Evolutionary conservation across 139 green algal species (phyloP).

Genomic region (Closterium sp.): DNA sequence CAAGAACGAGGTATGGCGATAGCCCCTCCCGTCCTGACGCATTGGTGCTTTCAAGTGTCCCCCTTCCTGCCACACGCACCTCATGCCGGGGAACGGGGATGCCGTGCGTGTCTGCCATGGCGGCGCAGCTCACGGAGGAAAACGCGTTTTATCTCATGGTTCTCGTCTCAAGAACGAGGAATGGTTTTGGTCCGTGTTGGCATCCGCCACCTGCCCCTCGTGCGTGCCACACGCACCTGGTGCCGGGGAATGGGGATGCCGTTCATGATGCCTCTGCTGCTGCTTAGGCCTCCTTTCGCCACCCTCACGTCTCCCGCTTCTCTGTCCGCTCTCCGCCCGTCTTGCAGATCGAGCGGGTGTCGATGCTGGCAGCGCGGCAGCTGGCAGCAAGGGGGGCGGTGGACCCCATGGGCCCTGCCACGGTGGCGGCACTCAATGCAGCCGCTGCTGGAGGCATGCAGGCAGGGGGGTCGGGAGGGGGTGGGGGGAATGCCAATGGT

Average conservation of each 20-base stretch:
- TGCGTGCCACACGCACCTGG: not conserved
- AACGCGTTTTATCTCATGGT: too few species aligned
- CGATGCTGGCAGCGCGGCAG: not conserved
- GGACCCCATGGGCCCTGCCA: not conserved
- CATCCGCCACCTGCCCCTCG: too few species aligned
- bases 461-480: too few species aligned
- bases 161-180: constrained; percentile 9
- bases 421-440: not conserved
- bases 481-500: not conserved
- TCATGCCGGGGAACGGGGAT: not conserved
- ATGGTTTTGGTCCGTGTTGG: not conserved
- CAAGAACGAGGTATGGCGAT: constrained; percentile 10
- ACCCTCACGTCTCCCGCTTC: not conserved
- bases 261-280: not conserved
- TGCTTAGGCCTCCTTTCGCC: not conserved
- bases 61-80: too few species aligned
- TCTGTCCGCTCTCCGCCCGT: not conserved
- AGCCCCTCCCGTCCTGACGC: too few species aligned
- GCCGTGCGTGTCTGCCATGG: not conserved
- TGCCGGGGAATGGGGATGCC: not conserved
- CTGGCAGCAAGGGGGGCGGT: not conserved
- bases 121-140: not conserved
- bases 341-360: not conserved
- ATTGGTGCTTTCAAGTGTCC: too few species aligned
- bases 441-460: not conserved